Evolutionary conservation across 345 rosid species (phyloP), one percentile per base, ranked within the genome.

Genomic region (Passiflora organensis): DNA sequence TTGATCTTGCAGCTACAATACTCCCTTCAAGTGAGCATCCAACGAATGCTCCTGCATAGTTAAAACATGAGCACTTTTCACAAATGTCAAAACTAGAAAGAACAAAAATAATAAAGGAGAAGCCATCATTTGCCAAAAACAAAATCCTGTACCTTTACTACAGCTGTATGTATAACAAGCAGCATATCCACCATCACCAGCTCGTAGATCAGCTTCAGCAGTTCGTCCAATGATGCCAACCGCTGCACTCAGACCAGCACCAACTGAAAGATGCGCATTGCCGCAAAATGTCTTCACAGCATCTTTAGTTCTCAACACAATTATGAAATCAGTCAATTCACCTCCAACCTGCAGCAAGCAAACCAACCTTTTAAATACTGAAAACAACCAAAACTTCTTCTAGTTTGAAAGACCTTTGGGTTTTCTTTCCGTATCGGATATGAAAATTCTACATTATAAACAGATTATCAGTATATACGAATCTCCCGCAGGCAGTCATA

Each of bases 81-180:
- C 6, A 20, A 28, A 10, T 0, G 6, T 41, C 6, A 13, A 19
- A 42, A 23, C 10, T 5, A 37, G 6, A 41, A 23, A 16, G 0
- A 4, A 1, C 16, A 38, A 22, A n/a, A 13, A 18, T 42, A 32
- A 32, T 24, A 50, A 24, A 37, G 5, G 6, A n/a, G n/a, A n/a
- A n/a, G n/a, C n/a, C n/a, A n/a, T n/a, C n/a, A n/a, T n/a, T n/a
- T n/a, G n/a, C n/a, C n/a, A n/a, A n/a, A n/a, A n/a, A n/a, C n/a
- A n/a, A n/a, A n/a, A n/a, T n/a, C n/a, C n/a, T 8, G 28, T 78
- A 93, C 99, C 97, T 93, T 93, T 93, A 67, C 96, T 86, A 76
- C 99, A 84, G 70, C 99, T 93, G 71, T 93, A 93, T 5, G 99
- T 86, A 65, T 93, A 93, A 68, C 96, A 86, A 60, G 99, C 89